Evolutionary conservation across 2,329 filamentous ascomycete species (phyloP).

Genomic region (Cadophora sp.): DNA sequence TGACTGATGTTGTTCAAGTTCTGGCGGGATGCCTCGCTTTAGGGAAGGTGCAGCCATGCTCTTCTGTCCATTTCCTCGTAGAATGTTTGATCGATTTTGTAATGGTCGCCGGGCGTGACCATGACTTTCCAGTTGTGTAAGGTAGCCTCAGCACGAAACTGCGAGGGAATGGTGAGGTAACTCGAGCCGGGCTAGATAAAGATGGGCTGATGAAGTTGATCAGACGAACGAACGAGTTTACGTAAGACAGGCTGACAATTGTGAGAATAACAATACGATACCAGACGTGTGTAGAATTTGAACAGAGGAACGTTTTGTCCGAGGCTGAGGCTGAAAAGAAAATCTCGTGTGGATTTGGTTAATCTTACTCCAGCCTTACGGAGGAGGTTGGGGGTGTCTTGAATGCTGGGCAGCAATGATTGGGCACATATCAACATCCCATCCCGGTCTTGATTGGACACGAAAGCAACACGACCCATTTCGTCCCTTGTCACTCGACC

Average conservation of each 20-base stretch:
- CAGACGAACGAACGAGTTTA: not conserved
- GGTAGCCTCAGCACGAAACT: slow-evolving; percentile 5
- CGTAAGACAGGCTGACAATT: not conserved
- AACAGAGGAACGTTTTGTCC: not conserved
- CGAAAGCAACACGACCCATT: not conserved
- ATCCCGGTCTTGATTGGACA: slow-evolving; percentile 14
- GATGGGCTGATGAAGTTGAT: not conserved
- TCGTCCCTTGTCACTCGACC: not conserved
- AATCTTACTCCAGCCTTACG: slow-evolving; percentile 18
- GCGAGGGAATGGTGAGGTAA: not conserved
- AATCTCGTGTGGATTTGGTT: not conserved
- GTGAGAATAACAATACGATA: not conserved
- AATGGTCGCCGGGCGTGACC: slow-evolving; percentile 8
- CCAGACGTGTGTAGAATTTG: not conserved
- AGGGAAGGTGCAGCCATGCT: slow-evolving; percentile 28
- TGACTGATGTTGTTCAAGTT: slow-evolving; percentile 9
- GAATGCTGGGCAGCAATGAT: slow-evolving; percentile 17
- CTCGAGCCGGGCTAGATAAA: not conserved
- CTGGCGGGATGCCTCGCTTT: slow-evolving; percentile 17
- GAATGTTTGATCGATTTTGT: slow-evolving; percentile 12
- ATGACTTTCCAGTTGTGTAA: slow-evolving; percentile 17
- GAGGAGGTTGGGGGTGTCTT: slow-evolving; percentile 1
- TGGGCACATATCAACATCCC: slow-evolving; percentile 1
- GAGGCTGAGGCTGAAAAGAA: slow-evolving; percentile 12
- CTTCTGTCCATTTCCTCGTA: slow-evolving; percentile 2